These are phyloP conservation scores for Ganoderma boninense DNA, from an alignment of 1,284 basidiomycete genomes.

Conservation along the genomic window DNA sequence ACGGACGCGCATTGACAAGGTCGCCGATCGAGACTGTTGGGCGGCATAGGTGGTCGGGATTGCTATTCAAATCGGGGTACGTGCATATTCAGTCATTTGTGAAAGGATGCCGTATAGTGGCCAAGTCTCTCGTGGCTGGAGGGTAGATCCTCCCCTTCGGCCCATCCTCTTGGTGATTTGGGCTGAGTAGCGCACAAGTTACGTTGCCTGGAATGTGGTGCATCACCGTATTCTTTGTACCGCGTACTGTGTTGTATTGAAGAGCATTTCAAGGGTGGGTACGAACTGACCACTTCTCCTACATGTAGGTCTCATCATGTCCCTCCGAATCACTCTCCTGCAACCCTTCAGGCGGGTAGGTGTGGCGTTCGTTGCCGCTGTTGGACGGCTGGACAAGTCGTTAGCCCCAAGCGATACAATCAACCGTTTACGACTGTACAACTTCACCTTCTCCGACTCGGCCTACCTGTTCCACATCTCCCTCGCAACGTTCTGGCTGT, in stretches of 20 bases:
- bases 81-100: neutral
- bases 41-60: neutral
- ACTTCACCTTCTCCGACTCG: constrained; percentile 67
- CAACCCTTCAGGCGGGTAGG: constrained; percentile 43
- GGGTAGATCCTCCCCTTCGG: neutral
- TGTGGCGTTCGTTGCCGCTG: constrained; percentile 65
- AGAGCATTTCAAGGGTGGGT: neutral
- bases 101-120: neutral
- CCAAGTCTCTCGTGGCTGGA: neutral
- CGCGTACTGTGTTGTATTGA: neutral
- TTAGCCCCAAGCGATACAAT: constrained; percentile 76
- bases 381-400: constrained; percentile 80
- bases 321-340: constrained; percentile 18
- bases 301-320: constrained; percentile 1
- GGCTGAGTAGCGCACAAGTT: neutral
- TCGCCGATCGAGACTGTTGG: neutral
- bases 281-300: neutral
- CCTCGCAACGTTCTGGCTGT: constrained; percentile 79
- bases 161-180: neutral
- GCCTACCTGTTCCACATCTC: constrained; percentile 72
- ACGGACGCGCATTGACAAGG: neutral
- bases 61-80: neutral
- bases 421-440: constrained; percentile 65
- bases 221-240: too few species aligned
- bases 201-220: neutral